Evolutionary conservation across 2,329 filamentous ascomycete species (phyloP).

Genomic region (Aspergillus thermomutatus): DNA sequence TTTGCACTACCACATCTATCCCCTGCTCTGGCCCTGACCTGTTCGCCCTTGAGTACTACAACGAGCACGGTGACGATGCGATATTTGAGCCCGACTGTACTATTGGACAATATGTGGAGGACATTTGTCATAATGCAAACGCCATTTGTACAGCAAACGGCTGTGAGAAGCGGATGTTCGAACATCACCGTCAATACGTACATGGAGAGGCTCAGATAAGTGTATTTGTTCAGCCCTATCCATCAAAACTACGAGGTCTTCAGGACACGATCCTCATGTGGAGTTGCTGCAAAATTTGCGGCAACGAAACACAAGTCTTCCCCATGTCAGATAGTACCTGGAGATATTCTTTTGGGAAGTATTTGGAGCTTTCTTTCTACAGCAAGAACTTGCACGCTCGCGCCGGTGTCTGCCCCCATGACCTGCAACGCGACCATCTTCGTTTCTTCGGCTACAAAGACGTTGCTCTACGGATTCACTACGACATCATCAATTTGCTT

Average conservation of each 20-base stretch:
- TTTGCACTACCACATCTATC: slow-evolving; percentile 89
- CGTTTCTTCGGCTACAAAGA: slow-evolving; percentile 89
- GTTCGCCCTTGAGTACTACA: slow-evolving; percentile 89
- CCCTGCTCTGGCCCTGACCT: slow-evolving; percentile 88
- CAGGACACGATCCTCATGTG: slow-evolving; percentile 89
- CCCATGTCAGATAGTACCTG: slow-evolving; percentile 92
- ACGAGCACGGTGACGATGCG: slow-evolving; percentile 71
- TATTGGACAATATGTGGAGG: slow-evolving; percentile 90
- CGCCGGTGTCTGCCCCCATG: slow-evolving; percentile 79
- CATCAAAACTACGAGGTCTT: slow-evolving; percentile 62
- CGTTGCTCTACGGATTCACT: slow-evolving; percentile 82
- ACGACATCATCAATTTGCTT: slow-evolving; percentile 85
- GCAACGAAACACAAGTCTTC: slow-evolving; percentile 82
- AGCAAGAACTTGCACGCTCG: slow-evolving; percentile 73
- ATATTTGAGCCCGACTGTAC: slow-evolving; percentile 83
- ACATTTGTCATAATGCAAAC: slow-evolving; percentile 73
- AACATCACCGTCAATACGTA: slow-evolving; percentile 95
- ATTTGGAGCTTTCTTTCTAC: slow-evolving; percentile 97
- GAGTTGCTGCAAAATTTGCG: slow-evolving; percentile 92
- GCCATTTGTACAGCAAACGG: slow-evolving; percentile 77
- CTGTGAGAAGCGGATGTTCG: slow-evolving; percentile 83
- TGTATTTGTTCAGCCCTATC: slow-evolving; percentile 76
- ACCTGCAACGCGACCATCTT: slow-evolving; percentile 87
- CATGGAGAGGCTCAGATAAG: slow-evolving; percentile 93
- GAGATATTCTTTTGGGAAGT: slow-evolving; percentile 99